Evolutionary conservation across 352 stramenopile genomes (phyloP).

Genomic region (Pythium apleroticum): DNA sequence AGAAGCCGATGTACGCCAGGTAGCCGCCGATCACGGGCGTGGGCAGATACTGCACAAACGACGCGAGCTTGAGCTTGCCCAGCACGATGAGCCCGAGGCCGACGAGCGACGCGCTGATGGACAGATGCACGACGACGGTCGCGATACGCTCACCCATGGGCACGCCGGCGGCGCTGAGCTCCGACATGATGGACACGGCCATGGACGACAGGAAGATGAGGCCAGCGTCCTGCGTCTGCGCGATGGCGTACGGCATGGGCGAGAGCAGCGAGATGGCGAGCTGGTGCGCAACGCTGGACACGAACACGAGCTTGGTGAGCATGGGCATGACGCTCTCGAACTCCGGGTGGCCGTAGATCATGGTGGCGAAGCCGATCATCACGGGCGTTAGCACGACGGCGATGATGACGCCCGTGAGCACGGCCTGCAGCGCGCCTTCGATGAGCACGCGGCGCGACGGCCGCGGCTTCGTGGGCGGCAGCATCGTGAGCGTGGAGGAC

Average conservation of each 20-base stretch:
- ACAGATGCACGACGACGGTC: slow-evolving; percentile 93
- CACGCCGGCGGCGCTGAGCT: slow-evolving; percentile 50
- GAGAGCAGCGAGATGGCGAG: slow-evolving; percentile 90
- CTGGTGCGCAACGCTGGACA: slow-evolving; percentile 94
- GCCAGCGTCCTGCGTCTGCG: slow-evolving; percentile 94
- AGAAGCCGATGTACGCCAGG: slow-evolving; percentile 96
- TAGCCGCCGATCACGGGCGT: slow-evolving; percentile 95
- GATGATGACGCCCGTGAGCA: slow-evolving; percentile 90
- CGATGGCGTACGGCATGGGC: slow-evolving; percentile 95
- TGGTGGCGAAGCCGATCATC: slow-evolving; percentile 90
- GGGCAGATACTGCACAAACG: slow-evolving; percentile 95
- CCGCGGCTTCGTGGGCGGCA: slow-evolving; percentile 9
- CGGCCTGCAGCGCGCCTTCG: slow-evolving; percentile 49
- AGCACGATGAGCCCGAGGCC: slow-evolving; percentile 92
- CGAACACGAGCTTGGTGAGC: slow-evolving; percentile 91
- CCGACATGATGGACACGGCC: slow-evolving; percentile 86
- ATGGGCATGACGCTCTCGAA: slow-evolving; percentile 53
- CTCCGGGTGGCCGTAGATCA: slow-evolving; percentile 90
- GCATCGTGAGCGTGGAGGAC: slow-evolving; percentile 15
- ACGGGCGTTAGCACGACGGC: slow-evolving; percentile 61
- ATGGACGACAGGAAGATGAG: slow-evolving; percentile 97
- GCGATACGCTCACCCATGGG: slow-evolving; percentile 69
- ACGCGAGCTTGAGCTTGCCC: slow-evolving; percentile 87
- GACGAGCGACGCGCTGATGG: slow-evolving; percentile 85
- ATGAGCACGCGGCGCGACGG: slow-evolving; percentile 23